Conservation (phyloP, 2,329 filamentous ascomycete genomes). For the Pseudogymnoascus sp. region DNA sequence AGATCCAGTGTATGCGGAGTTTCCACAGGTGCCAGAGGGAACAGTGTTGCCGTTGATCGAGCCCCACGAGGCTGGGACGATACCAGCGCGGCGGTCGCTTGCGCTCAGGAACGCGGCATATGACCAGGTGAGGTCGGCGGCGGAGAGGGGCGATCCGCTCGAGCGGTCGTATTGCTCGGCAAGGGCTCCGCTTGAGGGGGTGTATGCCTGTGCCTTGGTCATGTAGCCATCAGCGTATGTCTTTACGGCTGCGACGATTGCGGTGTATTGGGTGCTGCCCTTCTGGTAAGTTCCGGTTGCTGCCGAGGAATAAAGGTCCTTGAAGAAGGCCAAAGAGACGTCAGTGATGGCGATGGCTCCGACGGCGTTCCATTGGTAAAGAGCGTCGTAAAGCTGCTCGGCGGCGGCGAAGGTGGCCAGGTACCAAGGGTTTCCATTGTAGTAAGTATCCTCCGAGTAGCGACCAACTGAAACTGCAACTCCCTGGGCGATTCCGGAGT, state of each 20-base stretch:
- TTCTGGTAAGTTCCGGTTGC: constrained; percentile 58
- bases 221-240: constrained; percentile 56
- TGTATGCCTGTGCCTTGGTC: constrained; percentile 41
- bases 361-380: constrained; percentile 61
- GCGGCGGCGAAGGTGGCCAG: constrained; percentile 69
- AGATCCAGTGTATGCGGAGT: constrained; percentile 40
- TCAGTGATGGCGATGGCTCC: constrained; percentile 58
- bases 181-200: constrained; percentile 53
- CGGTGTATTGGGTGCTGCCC: constrained; percentile 51
- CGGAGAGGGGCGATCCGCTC: constrained; percentile 50
- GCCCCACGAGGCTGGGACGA: constrained; percentile 52
- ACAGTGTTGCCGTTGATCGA: constrained; percentile 39
- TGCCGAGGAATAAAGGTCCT: constrained; percentile 51
- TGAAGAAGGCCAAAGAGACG: constrained; percentile 65
- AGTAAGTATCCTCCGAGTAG: constrained; percentile 68
- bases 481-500: constrained; percentile 54
- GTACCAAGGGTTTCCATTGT: constrained; percentile 77
- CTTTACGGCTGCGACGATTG: constrained; percentile 54
- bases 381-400: constrained; percentile 70
- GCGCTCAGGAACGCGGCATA: constrained; percentile 64
- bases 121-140: constrained; percentile 64
- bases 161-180: constrained; percentile 59
- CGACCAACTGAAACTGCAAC: constrained; percentile 56
- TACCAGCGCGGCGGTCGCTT: constrained; percentile 46
- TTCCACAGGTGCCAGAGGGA: constrained; percentile 40